Evolutionary conservation across 2,329 filamentous ascomycete genomes (phyloP).

Genomic region (Teratosphaeria destructans): DNA sequence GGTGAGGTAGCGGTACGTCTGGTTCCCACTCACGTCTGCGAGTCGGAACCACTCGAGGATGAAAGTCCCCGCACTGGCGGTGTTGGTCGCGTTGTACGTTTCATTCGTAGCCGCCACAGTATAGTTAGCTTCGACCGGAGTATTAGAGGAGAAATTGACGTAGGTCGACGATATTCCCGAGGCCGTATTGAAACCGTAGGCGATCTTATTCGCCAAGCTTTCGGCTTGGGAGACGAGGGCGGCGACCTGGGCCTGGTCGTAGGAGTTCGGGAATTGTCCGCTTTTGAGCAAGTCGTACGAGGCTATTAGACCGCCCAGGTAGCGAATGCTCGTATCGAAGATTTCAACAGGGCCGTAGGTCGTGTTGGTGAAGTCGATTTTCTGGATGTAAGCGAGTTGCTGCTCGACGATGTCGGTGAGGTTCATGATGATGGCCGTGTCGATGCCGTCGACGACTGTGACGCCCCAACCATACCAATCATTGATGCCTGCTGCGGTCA

Average conservation of each 20-base stretch:
- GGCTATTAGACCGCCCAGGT: constrained; percentile 56
- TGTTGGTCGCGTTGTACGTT: constrained; percentile 8
- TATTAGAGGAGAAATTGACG: constrained; percentile 4
- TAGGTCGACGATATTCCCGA: constrained; percentile 1
- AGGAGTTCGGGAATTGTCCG: constrained; percentile 5
- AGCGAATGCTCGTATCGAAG: constrained; percentile 62
- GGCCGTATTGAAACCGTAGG: constrained; percentile 4
- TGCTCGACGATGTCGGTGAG: constrained; percentile 51
- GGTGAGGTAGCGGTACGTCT: constrained; percentile 4
- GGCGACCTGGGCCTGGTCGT: constrained; percentile 2
- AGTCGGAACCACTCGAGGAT: constrained; percentile 8
- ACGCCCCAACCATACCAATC: constrained; percentile 59
- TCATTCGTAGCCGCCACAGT: constrained; percentile 3
- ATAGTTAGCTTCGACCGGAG: constrained; percentile 2
- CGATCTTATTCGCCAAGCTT: constrained; percentile 5
- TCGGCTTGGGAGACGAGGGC: constrained; percentile 4
- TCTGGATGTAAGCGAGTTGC: constrained; percentile 37
- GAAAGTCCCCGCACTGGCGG: constrained; percentile 5
- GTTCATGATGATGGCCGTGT: constrained; percentile 62
- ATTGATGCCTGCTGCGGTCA: constrained; percentile 62
- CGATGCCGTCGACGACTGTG: constrained; percentile 67
- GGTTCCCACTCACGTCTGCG: constrained; percentile 6
- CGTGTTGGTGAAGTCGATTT: constrained; percentile 52
- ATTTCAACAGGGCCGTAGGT: constrained; percentile 46
- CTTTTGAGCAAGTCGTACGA: constrained; percentile 48